Percentiles rank a stretch among this genome's conserved stretches.
phyloP scores from a whole-genome alignment of 1,284 basidiomycete species.

The Ustilago hordei region DNA sequence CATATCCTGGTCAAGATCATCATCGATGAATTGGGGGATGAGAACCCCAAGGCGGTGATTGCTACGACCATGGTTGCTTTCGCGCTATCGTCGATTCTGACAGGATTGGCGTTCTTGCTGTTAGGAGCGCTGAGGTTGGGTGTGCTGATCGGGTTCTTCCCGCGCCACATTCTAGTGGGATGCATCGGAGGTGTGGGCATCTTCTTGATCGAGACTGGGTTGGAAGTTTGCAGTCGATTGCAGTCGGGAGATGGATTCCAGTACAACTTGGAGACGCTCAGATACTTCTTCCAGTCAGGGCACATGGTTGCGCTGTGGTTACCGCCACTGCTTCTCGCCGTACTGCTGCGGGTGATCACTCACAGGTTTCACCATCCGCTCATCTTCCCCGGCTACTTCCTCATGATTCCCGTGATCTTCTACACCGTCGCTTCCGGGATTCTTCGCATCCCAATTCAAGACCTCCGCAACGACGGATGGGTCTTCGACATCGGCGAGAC shows the following conservation, averaged over 20 bases:
- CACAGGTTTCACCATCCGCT: constrained; percentile 85
- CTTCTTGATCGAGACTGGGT: constrained; percentile 75
- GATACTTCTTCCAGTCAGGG: constrained; percentile 69
- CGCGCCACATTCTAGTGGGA: constrained; percentile 83
- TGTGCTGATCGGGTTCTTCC: constrained; percentile 92
- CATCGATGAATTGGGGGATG: constrained; percentile 78
- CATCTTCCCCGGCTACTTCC: constrained; percentile 89
- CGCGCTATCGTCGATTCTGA: constrained; percentile 88
- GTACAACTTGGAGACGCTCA: constrained; percentile 77
- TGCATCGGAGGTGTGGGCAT: constrained; percentile 96
- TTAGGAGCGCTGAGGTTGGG: constrained; percentile 83
- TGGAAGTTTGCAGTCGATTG: constrained; percentile 85
- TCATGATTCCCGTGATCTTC: constrained; percentile 84
- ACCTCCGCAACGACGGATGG: constrained; percentile 81
- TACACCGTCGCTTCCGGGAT: constrained; percentile 79
- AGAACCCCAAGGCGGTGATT: constrained; percentile 78
- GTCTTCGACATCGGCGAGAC: constrained; percentile 81
- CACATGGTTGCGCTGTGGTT: constrained; percentile 81
- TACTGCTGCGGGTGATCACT: constrained; percentile 84
- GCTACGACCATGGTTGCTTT: constrained; percentile 92
- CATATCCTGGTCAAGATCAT: constrained; percentile 89
- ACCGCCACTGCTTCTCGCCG: constrained; percentile 81
- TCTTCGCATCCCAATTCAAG: constrained; percentile 76
- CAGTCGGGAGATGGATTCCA: constrained; percentile 81
- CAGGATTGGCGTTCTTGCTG: constrained; percentile 73